Conservation (phyloP, 805 yeast genomes). For the Jamesozyma lodderae region DNA sequence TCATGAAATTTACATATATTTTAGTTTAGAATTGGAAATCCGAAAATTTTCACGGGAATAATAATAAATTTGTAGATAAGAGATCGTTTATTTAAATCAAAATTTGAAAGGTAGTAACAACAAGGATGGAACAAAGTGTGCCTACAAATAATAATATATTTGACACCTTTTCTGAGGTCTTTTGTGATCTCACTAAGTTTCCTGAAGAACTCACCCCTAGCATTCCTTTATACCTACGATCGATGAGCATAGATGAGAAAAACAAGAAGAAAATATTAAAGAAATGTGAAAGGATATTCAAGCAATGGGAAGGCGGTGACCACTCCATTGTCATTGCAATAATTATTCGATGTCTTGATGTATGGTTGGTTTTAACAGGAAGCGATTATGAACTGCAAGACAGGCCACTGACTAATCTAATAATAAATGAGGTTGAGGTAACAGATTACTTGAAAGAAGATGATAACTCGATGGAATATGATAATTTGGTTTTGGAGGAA, state of each 20-base stretch:
- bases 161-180: neutral
- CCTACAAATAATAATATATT: no score
- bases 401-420: slow-evolving; percentile 5
- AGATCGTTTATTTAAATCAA: no score
- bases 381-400: slow-evolving; percentile 7
- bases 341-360: slow-evolving; percentile 10
- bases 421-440: slow-evolving; percentile 6
- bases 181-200: neutral
- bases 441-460: neutral
- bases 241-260: slow-evolving; percentile 5
- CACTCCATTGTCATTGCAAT: slow-evolving; percentile 4
- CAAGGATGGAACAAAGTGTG: no score
- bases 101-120: no score
- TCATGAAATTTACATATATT: no score
- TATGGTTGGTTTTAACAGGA: slow-evolving; percentile 12
- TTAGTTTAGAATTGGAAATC: no score
- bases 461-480: slow-evolving; percentile 9
- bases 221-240: slow-evolving; percentile 7
- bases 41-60: no score
- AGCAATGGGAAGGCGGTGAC: slow-evolving; percentile 7
- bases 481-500: slow-evolving; percentile 23
- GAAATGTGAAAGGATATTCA: slow-evolving; percentile 9
- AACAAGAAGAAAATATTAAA: slow-evolving; percentile 4
- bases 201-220: slow-evolving; percentile 2
- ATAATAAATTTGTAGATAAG: neutral